These are phyloP conservation scores for Leptographium radiaticola DNA, from an alignment of 2,329 filamentous ascomycete species.

Conservation along the genomic window DNA sequence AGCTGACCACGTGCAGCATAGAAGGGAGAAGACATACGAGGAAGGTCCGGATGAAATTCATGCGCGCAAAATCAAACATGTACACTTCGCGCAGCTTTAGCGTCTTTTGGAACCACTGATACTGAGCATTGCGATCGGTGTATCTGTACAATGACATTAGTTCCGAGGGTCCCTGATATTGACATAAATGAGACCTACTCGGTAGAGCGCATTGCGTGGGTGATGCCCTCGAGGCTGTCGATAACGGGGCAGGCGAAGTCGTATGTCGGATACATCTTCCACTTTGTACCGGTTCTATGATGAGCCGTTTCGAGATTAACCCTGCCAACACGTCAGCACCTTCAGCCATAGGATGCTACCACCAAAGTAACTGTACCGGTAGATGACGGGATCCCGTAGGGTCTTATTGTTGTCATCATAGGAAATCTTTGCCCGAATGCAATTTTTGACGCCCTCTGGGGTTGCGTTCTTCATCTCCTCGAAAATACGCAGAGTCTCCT, in stretches of 20 bases:
- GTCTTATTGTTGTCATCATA: slow-evolving; percentile 90
- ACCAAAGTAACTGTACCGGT: slow-evolving; percentile 48
- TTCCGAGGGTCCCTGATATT: not conserved
- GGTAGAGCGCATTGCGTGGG: slow-evolving; percentile 69
- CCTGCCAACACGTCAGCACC: not conserved
- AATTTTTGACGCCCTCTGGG: slow-evolving; percentile 69
- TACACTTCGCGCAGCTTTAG: slow-evolving; percentile 63
- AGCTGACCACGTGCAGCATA: not conserved
- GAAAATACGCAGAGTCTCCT: slow-evolving; percentile 77
- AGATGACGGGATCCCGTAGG: slow-evolving; percentile 92
- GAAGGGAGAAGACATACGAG: slow-evolving; percentile 21
- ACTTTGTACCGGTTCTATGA: slow-evolving; percentile 65
- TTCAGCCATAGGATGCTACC: too few relatives aligned
- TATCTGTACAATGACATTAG: slow-evolving; percentile 27
- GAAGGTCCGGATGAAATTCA: slow-evolving; percentile 75
- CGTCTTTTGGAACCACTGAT: slow-evolving; percentile 72
- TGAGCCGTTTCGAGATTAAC: slow-evolving; percentile 52
- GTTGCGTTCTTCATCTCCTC: slow-evolving; percentile 76
- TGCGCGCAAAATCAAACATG: slow-evolving; percentile 74
- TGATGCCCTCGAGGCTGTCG: slow-evolving; percentile 69
- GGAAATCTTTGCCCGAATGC: slow-evolving; percentile 89
- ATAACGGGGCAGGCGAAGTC: slow-evolving; percentile 77
- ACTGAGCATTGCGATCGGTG: slow-evolving; percentile 75
- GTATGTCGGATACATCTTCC: slow-evolving; percentile 83
- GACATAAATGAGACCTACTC: slow-evolving; percentile 28